A percentile compares a stretch with the other conserved stretches of the same genome.
phyloP scores from a whole-genome alignment of 805 yeast genomes.

The Candida fluviatilis region DNA sequence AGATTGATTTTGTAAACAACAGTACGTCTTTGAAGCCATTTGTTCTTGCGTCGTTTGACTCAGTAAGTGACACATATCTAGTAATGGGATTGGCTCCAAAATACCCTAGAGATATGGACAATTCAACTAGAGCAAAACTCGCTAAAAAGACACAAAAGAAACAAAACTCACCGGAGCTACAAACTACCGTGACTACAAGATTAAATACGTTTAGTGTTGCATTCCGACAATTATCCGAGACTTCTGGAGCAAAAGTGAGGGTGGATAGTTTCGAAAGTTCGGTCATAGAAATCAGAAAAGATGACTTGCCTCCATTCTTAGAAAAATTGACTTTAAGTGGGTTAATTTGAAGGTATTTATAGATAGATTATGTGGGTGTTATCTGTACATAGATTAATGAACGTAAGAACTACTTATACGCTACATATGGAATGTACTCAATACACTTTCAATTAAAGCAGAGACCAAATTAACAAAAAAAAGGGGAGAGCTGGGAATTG shows the following conservation, averaged over 20 bases:
- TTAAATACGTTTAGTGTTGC: slow-evolving; percentile 85
- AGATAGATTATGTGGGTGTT: background rate
- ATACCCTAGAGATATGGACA: slow-evolving; percentile 50
- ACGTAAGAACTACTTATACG: background rate
- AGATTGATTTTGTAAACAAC: slow-evolving; percentile 51
- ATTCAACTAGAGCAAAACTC: slow-evolving; percentile 30
- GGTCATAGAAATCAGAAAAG: slow-evolving; percentile 82
- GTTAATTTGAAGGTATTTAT: slow-evolving; percentile 17
- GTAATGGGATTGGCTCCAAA: slow-evolving; percentile 89
- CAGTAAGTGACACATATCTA: slow-evolving; percentile 67
- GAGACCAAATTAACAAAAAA: too few relatives aligned
- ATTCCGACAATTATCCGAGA: slow-evolving; percentile 80
- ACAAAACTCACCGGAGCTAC: slow-evolving; percentile 27
- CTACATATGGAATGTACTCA: background rate
- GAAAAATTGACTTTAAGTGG: slow-evolving; percentile 81
- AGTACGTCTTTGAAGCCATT: slow-evolving; percentile 57
- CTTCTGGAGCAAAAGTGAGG: slow-evolving; percentile 82
- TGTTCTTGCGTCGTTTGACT: slow-evolving; percentile 80
- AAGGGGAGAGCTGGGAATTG: slow-evolving; percentile 51
- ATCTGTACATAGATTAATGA: background rate
- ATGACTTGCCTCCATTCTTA: slow-evolving; percentile 82
- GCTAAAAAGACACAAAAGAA: slow-evolving; percentile 17
- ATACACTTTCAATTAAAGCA: background rate
- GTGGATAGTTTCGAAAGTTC: slow-evolving; percentile 95
- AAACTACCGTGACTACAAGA: slow-evolving; percentile 47